Base-by-base conservation (phyloP, 352 stramenopile genomes). In the Nothophytophthora sp. region DNA sequence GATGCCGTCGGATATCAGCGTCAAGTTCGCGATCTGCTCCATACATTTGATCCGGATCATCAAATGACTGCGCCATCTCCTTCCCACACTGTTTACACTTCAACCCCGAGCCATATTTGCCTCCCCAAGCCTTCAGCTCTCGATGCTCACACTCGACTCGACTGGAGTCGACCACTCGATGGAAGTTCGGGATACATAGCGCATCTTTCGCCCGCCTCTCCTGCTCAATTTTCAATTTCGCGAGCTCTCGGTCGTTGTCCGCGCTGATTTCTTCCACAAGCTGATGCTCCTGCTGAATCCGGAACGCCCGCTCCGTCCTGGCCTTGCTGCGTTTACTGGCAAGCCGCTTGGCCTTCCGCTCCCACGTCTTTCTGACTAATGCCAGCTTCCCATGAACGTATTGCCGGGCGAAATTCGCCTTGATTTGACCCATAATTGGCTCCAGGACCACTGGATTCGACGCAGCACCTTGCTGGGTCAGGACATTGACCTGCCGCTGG, bases 1-100 rank as follows among this genome's bases (percentile, higher is more conserved):
- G 71, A 46, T 92, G 73, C 13, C 55, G 36, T 37, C 66, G 47
- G 11, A 90, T 44, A 29, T 91, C 76, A 27, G 60, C 45, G 40
- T 91, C 74, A 9, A 92, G 53, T 10, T 60, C 57, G 0, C 49
- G 50, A 28, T 92, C 63, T 8, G 63, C 73, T 19, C 82, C 80
- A 23, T 70, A 59, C 5, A 34, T 30, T 1, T 86, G 76, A 8
- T 84, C 56, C 2, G 54, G 51, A 10, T 92, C 76, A 35, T 88
- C 68, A n/a, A 62, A 84, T 1, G 67, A 81, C 3, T 63, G 71
- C 10, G 64, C 63, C 68, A 91, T 81, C 59, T 92, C 80, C 37
- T 88, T 85, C 1, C 73, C 71, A 29, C 82, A 92, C 5, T 62
- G 57, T 28, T 90, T 90, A 52, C 82, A 92, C 18, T 68, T 66